Evolutionary conservation across 352 stramenopile species (phyloP).

Genomic region (Globisporangium megalacanthum): DNA sequence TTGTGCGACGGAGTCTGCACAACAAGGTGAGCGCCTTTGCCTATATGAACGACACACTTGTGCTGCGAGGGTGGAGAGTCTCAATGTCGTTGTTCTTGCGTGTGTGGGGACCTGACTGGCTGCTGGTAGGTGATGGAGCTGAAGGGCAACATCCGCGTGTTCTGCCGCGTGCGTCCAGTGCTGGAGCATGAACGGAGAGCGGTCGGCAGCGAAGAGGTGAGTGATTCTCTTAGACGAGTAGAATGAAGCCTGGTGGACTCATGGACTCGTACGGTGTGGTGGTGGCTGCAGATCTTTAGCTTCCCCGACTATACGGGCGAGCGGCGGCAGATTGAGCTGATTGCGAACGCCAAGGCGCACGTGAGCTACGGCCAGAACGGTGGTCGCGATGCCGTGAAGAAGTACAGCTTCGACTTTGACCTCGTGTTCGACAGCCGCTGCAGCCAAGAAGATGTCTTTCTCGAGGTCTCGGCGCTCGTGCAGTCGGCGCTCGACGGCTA

Average conservation of each 20-base stretch:
- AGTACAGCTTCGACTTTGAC: slow-evolving; percentile 96
- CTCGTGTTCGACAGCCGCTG: slow-evolving; percentile 93
- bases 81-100: neutral
- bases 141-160: slow-evolving; percentile 96
- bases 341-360: slow-evolving; percentile 54
- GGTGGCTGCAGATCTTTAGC: slow-evolving; percentile 42
- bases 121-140: slow-evolving; percentile 89
- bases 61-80: too few relatives aligned
- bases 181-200: slow-evolving; percentile 55
- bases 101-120: neutral
- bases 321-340: slow-evolving; percentile 66
- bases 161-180: slow-evolving; percentile 91
- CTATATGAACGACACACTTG: too few relatives aligned
- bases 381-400: slow-evolving; percentile 54
- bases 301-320: slow-evolving; percentile 71
- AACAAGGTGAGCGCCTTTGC: slow-evolving; percentile 54
- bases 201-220: slow-evolving; percentile 42
- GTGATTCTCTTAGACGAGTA: neutral
- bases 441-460: slow-evolving; percentile 95
- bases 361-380: slow-evolving; percentile 68
- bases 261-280: neutral
- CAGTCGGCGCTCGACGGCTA: slow-evolving; percentile 94
- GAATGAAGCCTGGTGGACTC: neutral
- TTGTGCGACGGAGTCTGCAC: slow-evolving; percentile 71
- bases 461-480: slow-evolving; percentile 93